These are phyloP conservation scores for Ustanciosporium gigantosporum DNA, from an alignment of 1,284 basidiomycete genomes.

Conservation along the genomic window DNA sequence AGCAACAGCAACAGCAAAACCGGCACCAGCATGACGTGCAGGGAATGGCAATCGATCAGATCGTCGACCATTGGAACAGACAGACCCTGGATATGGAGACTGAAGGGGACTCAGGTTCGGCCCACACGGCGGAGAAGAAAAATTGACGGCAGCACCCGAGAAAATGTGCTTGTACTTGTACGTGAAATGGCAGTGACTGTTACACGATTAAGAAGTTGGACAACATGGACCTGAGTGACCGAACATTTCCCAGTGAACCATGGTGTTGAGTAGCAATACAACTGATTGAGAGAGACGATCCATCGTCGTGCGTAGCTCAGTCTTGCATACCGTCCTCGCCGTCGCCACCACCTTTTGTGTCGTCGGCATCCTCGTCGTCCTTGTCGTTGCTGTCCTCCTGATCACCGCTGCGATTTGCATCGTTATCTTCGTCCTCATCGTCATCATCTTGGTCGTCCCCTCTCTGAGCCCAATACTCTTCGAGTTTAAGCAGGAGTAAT, in stretches of 20 bases:
- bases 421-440: background rate
- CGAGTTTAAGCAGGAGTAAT: constrained; percentile 18
- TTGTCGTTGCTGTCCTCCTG: background rate
- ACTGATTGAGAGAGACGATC: too few relatives aligned
- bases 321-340: constrained; percentile 19
- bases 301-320: background rate
- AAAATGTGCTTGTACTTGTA: too few relatives aligned
- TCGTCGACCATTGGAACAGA: constrained; percentile 18
- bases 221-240: too few relatives aligned
- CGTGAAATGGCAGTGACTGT: background rate
- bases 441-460: constrained; percentile 6
- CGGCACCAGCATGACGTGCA: too few relatives aligned
- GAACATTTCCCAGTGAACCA: too few relatives aligned
- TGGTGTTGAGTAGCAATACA: too few relatives aligned
- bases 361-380: background rate
- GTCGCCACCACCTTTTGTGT: background rate
- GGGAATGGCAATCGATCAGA: constrained; percentile 12
- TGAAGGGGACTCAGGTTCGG: background rate
- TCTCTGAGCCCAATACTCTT: constrained; percentile 18
- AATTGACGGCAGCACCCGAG: too few relatives aligned
- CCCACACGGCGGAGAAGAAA: too few relatives aligned
- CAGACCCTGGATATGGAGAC: background rate
- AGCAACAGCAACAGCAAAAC: background rate
- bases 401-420: constrained; percentile 1
- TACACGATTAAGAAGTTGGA: too few relatives aligned